phyloP scores from a whole-genome alignment of 2,329 filamentous ascomycete genomes.

The Fusarium sp. region DNA sequence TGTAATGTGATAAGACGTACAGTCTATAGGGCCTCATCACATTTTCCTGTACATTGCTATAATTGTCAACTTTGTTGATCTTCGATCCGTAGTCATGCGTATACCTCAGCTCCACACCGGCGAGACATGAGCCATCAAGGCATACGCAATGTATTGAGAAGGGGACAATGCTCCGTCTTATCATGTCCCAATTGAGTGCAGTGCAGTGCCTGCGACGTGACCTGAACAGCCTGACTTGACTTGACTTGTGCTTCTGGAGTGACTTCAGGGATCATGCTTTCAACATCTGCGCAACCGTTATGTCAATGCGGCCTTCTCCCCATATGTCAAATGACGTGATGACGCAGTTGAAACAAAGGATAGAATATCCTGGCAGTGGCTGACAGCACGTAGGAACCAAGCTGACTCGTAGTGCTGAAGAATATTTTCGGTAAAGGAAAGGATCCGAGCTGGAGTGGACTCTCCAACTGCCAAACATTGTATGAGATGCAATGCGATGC shows the following conservation, averaged over 20 bases:
- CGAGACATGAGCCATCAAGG: slow-evolving; percentile 5
- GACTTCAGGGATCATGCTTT: slow-evolving; percentile 31
- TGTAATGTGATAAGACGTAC: slow-evolving; percentile 43
- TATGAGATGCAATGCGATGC: slow-evolving; percentile 14
- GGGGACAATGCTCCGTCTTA: neutral
- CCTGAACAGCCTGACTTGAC: neutral
- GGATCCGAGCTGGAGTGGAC: neutral
- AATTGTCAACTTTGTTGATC: slow-evolving; percentile 9
- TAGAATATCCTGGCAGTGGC: slow-evolving; percentile 24
- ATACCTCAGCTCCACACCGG: slow-evolving; percentile 31
- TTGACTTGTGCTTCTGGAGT: slow-evolving; percentile 1
- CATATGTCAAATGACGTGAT: slow-evolving; percentile 35
- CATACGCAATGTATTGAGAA: slow-evolving; percentile 2
- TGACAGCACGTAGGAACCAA: slow-evolving; percentile 4
- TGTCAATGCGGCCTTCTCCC: neutral
- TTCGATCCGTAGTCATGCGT: slow-evolving; percentile 6
- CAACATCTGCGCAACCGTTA: slow-evolving; percentile 6
- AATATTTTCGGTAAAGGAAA: slow-evolving; percentile 17
- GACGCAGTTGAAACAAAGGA: slow-evolving; percentile 13
- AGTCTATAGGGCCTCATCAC: slow-evolving; percentile 42
- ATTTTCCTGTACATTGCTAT: slow-evolving; percentile 16
- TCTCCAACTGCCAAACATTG: slow-evolving; percentile 10
- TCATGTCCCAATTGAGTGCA: slow-evolving; percentile 4
- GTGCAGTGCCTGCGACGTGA: neutral
- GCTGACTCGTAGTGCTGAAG: slow-evolving; percentile 10